Evolutionary conservation across 805 yeast genomes (phyloP), one percentile per base, ranked within the genome.

Genomic region (Pichia membranifaciens): DNA sequence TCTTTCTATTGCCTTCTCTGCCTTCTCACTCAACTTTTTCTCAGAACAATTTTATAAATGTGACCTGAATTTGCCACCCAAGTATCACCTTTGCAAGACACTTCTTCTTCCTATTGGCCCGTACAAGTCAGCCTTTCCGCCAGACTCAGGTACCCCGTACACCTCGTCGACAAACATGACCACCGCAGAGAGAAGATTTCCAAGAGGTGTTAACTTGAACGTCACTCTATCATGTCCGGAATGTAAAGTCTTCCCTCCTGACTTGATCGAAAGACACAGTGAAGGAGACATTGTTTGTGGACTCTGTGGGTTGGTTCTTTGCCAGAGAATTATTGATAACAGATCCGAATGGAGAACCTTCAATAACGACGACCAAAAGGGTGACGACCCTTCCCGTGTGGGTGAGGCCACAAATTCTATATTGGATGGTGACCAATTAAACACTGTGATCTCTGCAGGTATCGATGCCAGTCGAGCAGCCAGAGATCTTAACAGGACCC

Each of bases 261-360:
- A 91, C 60, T 74, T 91, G 53, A 87, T 90, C 22, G 99, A 91
- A 69, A 73, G 97, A 56, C 95, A 90, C 60, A 85, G 95, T 57
- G 98, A 91, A 65, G 99, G 99, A 37, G 99, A 91, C 66, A 89
- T 93, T 58, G 96, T 91, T n/a, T 91, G 99, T 71, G 98, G 96
- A 2, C 75, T 89, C 52, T 93, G 99, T 72, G 99, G 99, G 3
- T 72, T 93, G 49, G 98, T 91, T 1, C 75, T 93, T 21, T 87
- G 96, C 56, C 96, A 89, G 62, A 76, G 90, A 54, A 82, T 91
- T 44, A 96, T 91, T 28, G 99, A 91, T 60, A 90, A 96, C 4
- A 75, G 98, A 56, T 87, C 96, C 1, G 99, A 91, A 72, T 91
- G 99, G 99, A 86, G 99, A 72, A 93, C 99, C 2, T 91, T 91